Percentiles rank a stretch among this genome's conserved stretches.
Conservation (phyloP, 73 alveolate species). For the Paraurostyla sp. region DNA sequence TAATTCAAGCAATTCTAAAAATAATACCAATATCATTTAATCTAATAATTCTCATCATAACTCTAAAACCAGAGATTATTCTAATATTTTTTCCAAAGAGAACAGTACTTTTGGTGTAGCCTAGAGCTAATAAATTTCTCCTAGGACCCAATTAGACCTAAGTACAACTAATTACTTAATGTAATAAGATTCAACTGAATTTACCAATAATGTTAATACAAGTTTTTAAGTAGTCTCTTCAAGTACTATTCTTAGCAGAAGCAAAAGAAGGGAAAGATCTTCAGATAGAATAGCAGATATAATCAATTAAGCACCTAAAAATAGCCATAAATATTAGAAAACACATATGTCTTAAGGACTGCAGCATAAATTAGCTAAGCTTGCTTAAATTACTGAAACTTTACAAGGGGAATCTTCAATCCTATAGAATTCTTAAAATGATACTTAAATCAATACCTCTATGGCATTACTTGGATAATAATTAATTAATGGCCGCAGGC, state of each 20-base stretch:
- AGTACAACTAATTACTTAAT: background rate
- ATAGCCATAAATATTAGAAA: no score
- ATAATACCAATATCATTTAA: background rate
- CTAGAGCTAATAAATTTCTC: background rate
- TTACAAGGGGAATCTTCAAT: background rate
- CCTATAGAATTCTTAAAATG: no score
- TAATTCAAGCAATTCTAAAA: background rate
- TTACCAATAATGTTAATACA: no score
- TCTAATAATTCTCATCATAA: background rate
- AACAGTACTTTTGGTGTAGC: background rate
- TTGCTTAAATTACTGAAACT: background rate
- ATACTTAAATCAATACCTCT: no score
- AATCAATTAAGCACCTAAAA: no score
- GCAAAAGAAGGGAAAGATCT: background rate
- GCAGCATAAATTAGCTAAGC: background rate
- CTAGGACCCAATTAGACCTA: background rate
- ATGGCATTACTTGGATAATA: no score
- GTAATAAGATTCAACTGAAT: background rate
- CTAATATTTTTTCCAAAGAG: background rate
- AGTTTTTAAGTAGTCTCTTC: background rate
- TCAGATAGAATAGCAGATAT: no score
- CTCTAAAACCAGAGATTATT: background rate
- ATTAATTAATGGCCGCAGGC: no score
- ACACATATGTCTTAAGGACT: background rate
- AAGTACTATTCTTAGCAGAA: background rate